A percentile compares a stretch with the other conserved stretches of the same genome.
Conservation (phyloP, 257 asterid genomes). For the Avicennia marina region DNA sequence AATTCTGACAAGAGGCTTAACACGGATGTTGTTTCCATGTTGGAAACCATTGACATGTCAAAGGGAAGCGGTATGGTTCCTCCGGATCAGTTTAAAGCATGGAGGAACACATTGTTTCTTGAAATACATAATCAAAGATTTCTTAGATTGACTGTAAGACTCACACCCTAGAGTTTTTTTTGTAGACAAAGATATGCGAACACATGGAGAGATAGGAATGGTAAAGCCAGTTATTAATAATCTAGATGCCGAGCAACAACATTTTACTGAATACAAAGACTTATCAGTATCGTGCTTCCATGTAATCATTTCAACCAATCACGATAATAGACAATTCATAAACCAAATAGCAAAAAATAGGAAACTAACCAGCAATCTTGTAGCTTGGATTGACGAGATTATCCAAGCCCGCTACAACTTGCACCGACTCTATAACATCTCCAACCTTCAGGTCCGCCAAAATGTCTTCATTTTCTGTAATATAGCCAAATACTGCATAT, state of each 20-base stretch:
- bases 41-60: too few species aligned
- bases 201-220: neutral
- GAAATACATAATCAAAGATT: too few species aligned
- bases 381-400: conserved; percentile 95
- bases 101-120: too few species aligned
- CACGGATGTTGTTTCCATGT: too few species aligned
- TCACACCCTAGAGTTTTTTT: too few species aligned
- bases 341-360: conserved; percentile 9
- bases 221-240: too few species aligned
- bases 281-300: conserved; percentile 20
- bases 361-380: conserved; percentile 78
- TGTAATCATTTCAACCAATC: neutral
- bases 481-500: conserved; percentile 82
- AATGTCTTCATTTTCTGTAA: conserved; percentile 74
- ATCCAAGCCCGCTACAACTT: conserved; percentile 85
- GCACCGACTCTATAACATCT: conserved; percentile 85
- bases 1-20: too few species aligned
- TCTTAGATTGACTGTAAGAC: too few species aligned
- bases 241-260: neutral
- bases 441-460: conserved; percentile 97
- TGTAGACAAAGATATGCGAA: conserved; percentile 6
- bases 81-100: too few species aligned
- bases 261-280: conserved; percentile 20
- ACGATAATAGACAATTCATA: neutral
- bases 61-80: too few species aligned